Evolutionary conservation across 164 flowering plant genomes (phyloP), one percentile per base, ranked within the genome.

Genomic region (Berberis vulgaris): DNA sequence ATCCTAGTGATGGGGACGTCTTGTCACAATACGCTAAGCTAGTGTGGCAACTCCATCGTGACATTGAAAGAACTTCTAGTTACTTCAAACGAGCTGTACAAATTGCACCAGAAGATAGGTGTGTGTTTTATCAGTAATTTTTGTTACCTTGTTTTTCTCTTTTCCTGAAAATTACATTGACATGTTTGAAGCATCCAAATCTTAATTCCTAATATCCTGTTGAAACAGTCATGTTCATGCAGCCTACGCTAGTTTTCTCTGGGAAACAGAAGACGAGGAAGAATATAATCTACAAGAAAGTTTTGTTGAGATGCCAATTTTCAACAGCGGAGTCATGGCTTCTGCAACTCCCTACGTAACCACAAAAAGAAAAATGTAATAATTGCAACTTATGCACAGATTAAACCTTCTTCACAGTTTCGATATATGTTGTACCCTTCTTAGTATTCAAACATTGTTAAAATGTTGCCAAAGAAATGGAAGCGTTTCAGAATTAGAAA

Each of bases 211-310:
- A 4, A 11, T 0, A 6, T 65, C 56, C 44, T 46, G 65, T 60
- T 13, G 66, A 49, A 65, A 12, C 84, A 87, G 94, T 71, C 57
- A 84, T 70, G 84, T 91, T 67, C 86, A 78, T 44, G 96, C 81
- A n/a, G 90, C 94, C 59, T 87, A 87, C 72, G 94, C 98, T 57
- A 71, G 81, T 66, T 91, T 91, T 70, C 82, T 89, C 7, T 89
- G 96, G 98, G 87, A 89, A 65, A 68, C 74, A 57, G 89, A 77
- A 12, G 86, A 82, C 5, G 70, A 76, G 47, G 83, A 71, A 2
- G 84, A 81, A 26, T 73, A 62, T 12, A 49, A 12, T 11, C 13
- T 43, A 12, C 49, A 65, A 6, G 63, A 56, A 4, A 60, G 67
- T 57, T 54, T 68, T 40, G 42, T 45, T 0, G 73, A 38, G 10